phyloP scores from a whole-genome alignment of 2,329 filamentous ascomycete species.

The Ilyonectria mors-panacis region DNA sequence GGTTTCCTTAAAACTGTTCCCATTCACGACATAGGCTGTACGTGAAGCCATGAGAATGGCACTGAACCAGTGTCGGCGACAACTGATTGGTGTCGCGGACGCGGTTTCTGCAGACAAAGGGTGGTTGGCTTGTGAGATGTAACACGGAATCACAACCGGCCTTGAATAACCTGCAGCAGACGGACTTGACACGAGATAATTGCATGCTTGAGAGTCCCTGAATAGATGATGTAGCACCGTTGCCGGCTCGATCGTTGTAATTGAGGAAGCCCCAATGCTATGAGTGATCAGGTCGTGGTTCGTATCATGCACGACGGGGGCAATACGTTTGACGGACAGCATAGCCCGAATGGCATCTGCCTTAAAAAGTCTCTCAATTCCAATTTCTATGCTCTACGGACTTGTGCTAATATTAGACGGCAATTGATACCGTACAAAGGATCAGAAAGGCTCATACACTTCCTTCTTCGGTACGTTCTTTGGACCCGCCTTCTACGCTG shows the following conservation, averaged over 20 bases:
- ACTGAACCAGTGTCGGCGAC: not conserved
- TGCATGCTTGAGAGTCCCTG: too few species aligned
- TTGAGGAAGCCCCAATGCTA: not conserved
- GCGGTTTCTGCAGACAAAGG: conserved; percentile 5
- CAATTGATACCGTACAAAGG: too few species aligned
- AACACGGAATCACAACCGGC: conserved; percentile 9
- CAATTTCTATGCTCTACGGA: too few species aligned
- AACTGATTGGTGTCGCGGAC: conserved; percentile 1
- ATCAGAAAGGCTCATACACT: too few species aligned
- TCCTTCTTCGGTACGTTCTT: too few species aligned
- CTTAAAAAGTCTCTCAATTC: too few species aligned
- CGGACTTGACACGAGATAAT: not conserved
- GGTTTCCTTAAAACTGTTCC: not conserved
- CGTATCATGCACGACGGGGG: not conserved
- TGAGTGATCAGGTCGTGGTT: not conserved
- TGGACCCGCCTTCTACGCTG: too few species aligned
- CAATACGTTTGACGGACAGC: not conserved
- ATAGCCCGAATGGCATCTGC: not conserved
- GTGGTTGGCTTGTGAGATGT: conserved; percentile 18
- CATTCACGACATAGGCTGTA: not conserved
- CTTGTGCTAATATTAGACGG: too few species aligned
- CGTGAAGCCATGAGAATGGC: not conserved
- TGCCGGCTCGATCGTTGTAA: not conserved
- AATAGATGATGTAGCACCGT: not conserved
- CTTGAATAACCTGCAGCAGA: not conserved